phyloP scores from a whole-genome alignment of 305 asterid species.

The Rubia balearica region DNA sequence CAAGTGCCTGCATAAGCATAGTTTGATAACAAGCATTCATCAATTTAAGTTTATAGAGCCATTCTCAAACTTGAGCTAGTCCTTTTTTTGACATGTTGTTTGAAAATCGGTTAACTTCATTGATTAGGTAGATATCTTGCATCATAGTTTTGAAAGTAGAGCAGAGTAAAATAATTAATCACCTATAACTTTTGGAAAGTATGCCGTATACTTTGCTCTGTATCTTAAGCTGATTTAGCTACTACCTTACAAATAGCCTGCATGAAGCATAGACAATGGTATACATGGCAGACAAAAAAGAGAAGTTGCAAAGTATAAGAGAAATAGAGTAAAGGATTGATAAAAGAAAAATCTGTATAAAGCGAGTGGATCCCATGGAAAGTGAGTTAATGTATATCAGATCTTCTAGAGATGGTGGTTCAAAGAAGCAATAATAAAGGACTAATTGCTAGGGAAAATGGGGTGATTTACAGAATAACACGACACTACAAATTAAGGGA shows the following conservation, averaged over 20 bases:
- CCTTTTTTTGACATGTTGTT: background rate
- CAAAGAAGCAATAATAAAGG: background rate
- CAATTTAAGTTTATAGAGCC: background rate
- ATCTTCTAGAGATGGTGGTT: background rate
- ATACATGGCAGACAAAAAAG: too few species aligned
- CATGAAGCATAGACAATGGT: too few species aligned
- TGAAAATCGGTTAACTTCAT: background rate
- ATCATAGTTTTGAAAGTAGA: background rate
- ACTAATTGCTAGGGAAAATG: background rate
- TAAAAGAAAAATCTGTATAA: constrained; percentile 35
- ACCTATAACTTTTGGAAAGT: constrained; percentile 75
- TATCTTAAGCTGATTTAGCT: constrained; percentile 80
- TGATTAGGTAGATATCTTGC: constrained; percentile 28
- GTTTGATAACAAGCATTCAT: constrained; percentile 3
- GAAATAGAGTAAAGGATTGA: too few species aligned
- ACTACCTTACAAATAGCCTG: constrained; percentile 78
- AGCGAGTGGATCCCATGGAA: too few species aligned
- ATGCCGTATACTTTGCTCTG: constrained; percentile 85
- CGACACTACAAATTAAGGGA: constrained; percentile 32
- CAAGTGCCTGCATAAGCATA: constrained; percentile 51
- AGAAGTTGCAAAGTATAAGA: too few species aligned
- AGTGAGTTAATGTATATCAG: background rate
- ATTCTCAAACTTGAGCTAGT: background rate
- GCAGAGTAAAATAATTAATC: background rate
- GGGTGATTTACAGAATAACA: constrained; percentile 61